Conservation (phyloP, 805 yeast species). For the Saitoella complicata region DNA sequence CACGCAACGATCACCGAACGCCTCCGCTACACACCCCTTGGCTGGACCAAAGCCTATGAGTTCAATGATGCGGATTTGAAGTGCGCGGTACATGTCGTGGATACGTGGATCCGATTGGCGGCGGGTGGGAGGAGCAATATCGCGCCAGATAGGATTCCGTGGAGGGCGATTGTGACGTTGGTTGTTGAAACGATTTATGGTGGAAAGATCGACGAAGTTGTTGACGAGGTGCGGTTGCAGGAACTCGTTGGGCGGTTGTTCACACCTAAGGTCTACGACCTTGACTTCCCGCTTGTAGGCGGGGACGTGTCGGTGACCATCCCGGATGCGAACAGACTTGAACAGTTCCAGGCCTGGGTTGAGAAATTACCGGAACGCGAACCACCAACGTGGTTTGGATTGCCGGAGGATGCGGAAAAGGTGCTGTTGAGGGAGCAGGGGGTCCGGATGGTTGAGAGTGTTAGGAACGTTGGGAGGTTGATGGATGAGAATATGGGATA, state of each 20-base stretch:
- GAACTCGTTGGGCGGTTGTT: slow-evolving; percentile 10
- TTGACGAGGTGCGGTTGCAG: slow-evolving; percentile 12
- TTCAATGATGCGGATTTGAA: slow-evolving; percentile 58
- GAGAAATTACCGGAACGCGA: slow-evolving; percentile 33
- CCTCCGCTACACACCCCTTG: slow-evolving; percentile 42
- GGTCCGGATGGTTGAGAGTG: too few species aligned
- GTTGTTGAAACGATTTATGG: slow-evolving; percentile 48
- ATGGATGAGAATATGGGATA: too few species aligned
- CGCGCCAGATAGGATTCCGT: slow-evolving; percentile 34
- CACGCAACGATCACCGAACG: slow-evolving; percentile 50
- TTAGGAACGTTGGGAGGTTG: too few species aligned
- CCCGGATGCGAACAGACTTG: slow-evolving; percentile 32
- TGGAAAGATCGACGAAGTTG: slow-evolving; percentile 20
- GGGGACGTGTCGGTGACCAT: slow-evolving; percentile 17
- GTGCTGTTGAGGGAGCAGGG: slow-evolving; percentile 2
- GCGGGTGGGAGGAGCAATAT: slow-evolving; percentile 22
- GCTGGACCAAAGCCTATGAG: slow-evolving; percentile 47
- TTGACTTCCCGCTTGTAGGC: slow-evolving; percentile 19
- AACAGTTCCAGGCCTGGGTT: slow-evolving; percentile 34
- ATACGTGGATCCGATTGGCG: slow-evolving; percentile 24
- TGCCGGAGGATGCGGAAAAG: slow-evolving; percentile 29
- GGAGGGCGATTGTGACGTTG: slow-evolving; percentile 35
- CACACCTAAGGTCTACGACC: slow-evolving; percentile 23
- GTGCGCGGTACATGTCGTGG: slow-evolving; percentile 31
- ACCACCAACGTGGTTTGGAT: slow-evolving; percentile 39